Percentiles rank a stretch among this genome's conserved stretches.
These are phyloP conservation scores for Xerocomus spinulosus DNA, from an alignment of 768 basidiomycete genomes.

Conservation along the genomic window DNA sequence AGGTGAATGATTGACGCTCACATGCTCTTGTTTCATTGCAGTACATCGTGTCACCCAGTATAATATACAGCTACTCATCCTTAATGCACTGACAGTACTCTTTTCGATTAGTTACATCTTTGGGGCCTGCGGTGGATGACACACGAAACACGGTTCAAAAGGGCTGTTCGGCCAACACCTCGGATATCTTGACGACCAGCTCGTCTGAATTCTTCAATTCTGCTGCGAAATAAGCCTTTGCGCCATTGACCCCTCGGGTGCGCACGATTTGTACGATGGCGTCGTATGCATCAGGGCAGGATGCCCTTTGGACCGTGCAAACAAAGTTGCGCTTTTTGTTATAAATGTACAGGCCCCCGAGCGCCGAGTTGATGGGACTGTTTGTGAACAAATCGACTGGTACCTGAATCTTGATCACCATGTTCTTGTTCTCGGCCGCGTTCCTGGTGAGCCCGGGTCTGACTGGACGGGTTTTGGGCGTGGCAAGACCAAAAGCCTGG, in stretches of 20 bases:
- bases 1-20: background rate
- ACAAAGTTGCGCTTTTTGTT: constrained; percentile 51
- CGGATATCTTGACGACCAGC: constrained; percentile 47
- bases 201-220: constrained; percentile 44
- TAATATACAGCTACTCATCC: background rate
- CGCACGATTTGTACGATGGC: constrained; percentile 36
- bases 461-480: constrained; percentile 13
- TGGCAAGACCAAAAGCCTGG: constrained; percentile 25
- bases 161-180: constrained; percentile 53
- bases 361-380: constrained; percentile 1
- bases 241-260: constrained; percentile 37
- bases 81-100: background rate
- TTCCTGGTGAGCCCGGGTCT: constrained; percentile 21
- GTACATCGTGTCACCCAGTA: background rate
- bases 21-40: background rate
- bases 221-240: constrained; percentile 53
- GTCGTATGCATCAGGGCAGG: constrained; percentile 38
- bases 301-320: constrained; percentile 36
- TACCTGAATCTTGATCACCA: constrained; percentile 54
- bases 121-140: background rate
- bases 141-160: constrained; percentile 31
- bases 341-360: constrained; percentile 41
- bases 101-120: background rate
- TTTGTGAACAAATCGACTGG: constrained; percentile 24
- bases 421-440: constrained; percentile 31